These are phyloP conservation scores for Pseudogymnoascus sp. DNA, from an alignment of 2,329 filamentous ascomycete genomes.

Conservation along the genomic window DNA sequence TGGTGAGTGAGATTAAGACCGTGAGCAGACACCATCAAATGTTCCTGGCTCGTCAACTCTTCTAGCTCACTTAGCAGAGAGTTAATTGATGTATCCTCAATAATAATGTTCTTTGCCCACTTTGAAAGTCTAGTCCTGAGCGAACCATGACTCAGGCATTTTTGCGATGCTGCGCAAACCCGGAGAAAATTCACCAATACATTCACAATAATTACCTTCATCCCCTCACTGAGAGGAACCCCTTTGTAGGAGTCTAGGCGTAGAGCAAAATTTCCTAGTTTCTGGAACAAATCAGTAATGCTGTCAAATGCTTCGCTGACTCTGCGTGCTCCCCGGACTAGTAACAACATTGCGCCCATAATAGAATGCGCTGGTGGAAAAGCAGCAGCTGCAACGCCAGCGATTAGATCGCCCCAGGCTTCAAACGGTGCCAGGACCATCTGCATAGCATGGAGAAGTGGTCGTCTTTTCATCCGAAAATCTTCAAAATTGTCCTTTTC, in stretches of 20 bases:
- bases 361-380: background rate
- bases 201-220: background rate
- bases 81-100: background rate
- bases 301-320: background rate
- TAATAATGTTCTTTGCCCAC: background rate
- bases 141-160: background rate
- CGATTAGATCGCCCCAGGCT: background rate
- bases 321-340: background rate
- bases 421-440: conserved; percentile 3
- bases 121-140: background rate
- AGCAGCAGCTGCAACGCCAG: background rate
- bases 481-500: conserved; percentile 3
- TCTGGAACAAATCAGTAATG: background rate
- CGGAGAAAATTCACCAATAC: background rate
- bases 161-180: background rate
- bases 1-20: background rate
- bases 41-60: background rate
- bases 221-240: background rate
- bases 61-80: background rate
- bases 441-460: conserved; percentile 5
- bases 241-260: background rate
- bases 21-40: background rate
- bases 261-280: background rate
- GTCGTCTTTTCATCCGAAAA: background rate
- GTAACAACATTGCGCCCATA: background rate